Conservation (phyloP, 495 filamentous ascomycete species). For the Endocarpon pusillum region DNA sequence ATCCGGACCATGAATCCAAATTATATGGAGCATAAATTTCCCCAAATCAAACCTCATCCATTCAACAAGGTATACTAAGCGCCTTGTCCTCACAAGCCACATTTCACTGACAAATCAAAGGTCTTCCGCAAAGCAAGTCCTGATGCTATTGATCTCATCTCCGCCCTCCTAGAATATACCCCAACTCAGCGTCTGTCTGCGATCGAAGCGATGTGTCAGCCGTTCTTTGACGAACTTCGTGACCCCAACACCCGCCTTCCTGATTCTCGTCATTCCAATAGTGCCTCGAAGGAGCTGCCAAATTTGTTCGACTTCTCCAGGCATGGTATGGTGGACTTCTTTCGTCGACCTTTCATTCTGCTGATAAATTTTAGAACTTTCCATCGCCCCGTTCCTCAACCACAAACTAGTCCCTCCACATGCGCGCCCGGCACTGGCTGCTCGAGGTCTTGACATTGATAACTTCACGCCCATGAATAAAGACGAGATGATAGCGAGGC, state of each 20-base stretch:
- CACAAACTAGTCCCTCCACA: slow-evolving; percentile 72
- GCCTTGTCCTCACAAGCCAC: neutral
- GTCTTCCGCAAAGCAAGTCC: slow-evolving; percentile 89
- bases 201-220: slow-evolving; percentile 92
- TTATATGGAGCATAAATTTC: slow-evolving; percentile 99
- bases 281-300: slow-evolving; percentile 63
- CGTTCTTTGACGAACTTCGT: slow-evolving; percentile 94
- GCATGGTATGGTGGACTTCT: slow-evolving; percentile 50
- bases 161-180: slow-evolving; percentile 84
- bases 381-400: slow-evolving; percentile 79
- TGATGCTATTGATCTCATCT: slow-evolving; percentile 91
- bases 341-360: slow-evolving; percentile 2
- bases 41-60: slow-evolving; percentile 97
- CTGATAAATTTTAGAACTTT: slow-evolving; percentile 54
- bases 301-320: slow-evolving; percentile 81
- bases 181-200: slow-evolving; percentile 88
- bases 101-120: slow-evolving; percentile 17
- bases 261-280: slow-evolving; percentile 77
- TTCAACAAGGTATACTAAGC: slow-evolving; percentile 88
- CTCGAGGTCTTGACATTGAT: slow-evolving; percentile 77
- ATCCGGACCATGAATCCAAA: slow-evolving; percentile 99
- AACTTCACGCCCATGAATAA: slow-evolving; percentile 80
- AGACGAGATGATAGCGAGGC: slow-evolving; percentile 91
- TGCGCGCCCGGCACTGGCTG: slow-evolving; percentile 51
- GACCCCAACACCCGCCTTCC: slow-evolving; percentile 76